Evolutionary conservation across 2,329 filamentous ascomycete species (phyloP), one percentile per base, ranked within the genome.

Genomic region (Chaetomiaceae sp.): DNA sequence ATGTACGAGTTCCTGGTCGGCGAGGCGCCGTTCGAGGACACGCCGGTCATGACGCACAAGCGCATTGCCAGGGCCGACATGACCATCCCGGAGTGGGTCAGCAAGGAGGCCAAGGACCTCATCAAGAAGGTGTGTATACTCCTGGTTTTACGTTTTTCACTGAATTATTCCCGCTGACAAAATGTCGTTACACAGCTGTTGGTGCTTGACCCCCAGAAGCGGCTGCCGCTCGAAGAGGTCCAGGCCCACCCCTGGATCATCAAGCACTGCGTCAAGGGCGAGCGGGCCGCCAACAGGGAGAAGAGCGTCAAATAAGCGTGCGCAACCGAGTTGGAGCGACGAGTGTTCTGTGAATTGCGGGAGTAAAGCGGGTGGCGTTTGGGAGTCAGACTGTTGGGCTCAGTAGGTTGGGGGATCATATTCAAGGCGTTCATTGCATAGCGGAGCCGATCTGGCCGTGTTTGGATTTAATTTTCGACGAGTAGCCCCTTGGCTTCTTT

Each of bases 1-100:
- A 95, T 87, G 2, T 99, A 97, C 63, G 93, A 99, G 70, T 99
- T 99, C 63, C 71, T 99, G 53, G 89, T 95, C 30, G 93, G 93
- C 54, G 90, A 96, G 73, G 93, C 93, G 14, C 93, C 93, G 0
- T 99, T 99, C 63, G 93, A 99, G 69, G 93, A 97, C 64, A 93
- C 89, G 2, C 89, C 89, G 4, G 82, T 92, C 56, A 95, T 96
- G 88, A 99, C 93, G 21, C 90, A 96, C 60, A 77, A 89, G 60
- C 83, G 91, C 63, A 99, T 99, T 68, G 82, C 85, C 5, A 77
- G 89, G 60, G 89, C 86, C 25, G 93, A 97, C 63, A 96, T 97
- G 89, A 86, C 86, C 0, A 84, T 97, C 43, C 93, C 93, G 4
- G 84, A 82, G 7, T 97, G 92, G 67, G 86, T 99, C 51, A 96